Percentiles rank a stretch among this genome's conserved stretches.
Evolutionary conservation across 306 rosid species (phyloP).

Genomic region (Trifolium fragiferum): DNA sequence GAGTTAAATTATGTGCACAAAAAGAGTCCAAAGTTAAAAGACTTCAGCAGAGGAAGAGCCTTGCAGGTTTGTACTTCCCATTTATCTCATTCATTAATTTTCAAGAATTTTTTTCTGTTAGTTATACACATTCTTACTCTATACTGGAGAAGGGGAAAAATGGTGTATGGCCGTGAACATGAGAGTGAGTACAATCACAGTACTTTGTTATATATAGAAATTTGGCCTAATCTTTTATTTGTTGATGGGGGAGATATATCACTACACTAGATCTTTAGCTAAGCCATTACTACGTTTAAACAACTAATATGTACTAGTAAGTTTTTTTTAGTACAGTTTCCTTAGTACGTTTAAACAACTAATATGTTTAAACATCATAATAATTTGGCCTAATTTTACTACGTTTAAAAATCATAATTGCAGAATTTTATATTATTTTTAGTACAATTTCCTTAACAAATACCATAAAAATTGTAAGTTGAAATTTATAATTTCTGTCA

Average conservation of each 20-base stretch:
- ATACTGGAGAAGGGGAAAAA: slow-evolving; percentile 90
- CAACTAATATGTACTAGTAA: too few species aligned
- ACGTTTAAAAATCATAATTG: too few species aligned
- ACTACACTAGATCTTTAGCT: background rate
- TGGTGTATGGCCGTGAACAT: slow-evolving; percentile 76
- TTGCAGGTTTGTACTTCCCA: slow-evolving; percentile 62
- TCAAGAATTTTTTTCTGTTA: slow-evolving; percentile 8
- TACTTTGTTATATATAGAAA: slow-evolving; percentile 27
- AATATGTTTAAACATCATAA: too few species aligned
- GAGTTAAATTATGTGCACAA: slow-evolving; percentile 36
- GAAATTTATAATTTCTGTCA: slow-evolving; percentile 9
- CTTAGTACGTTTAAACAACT: too few species aligned
- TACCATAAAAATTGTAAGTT: slow-evolving; percentile 23
- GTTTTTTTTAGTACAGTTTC: too few species aligned
- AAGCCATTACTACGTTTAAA: background rate
- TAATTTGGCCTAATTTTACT: too few species aligned
- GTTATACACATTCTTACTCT: background rate
- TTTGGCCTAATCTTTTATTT: slow-evolving; percentile 19
- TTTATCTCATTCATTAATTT: slow-evolving; percentile 36
- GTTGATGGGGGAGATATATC: background rate
- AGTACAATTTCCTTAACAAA: slow-evolving; percentile 30
- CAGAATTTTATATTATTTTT: slow-evolving; percentile 42
- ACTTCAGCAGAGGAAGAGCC: slow-evolving; percentile 58
- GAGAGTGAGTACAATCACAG: slow-evolving; percentile 56
- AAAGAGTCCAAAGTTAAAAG: slow-evolving; percentile 37